Conservation (phyloP, 495 filamentous ascomycete genomes). For the Hypoxylon rickii region DNA sequence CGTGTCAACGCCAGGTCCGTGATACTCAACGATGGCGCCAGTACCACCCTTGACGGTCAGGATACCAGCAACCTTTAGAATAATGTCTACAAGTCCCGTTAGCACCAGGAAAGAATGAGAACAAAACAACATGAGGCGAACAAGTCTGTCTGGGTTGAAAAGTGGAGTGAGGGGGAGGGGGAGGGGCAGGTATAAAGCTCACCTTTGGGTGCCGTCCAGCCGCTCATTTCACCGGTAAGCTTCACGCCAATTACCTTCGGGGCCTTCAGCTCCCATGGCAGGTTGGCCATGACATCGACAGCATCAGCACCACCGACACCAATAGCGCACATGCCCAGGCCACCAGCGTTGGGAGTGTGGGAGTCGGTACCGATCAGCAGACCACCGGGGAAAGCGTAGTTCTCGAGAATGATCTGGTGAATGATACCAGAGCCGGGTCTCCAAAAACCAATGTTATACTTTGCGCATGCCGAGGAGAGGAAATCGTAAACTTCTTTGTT, state of each 20-base stretch:
- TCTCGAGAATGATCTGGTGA: constrained; percentile 97
- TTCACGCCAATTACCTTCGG: constrained; percentile 96
- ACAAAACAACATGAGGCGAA: no score
- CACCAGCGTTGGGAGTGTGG: constrained; percentile 97
- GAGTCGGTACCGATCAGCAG: constrained; percentile 98
- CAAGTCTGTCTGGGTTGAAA: no score
- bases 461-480: constrained; percentile 89
- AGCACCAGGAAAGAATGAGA: constrained; percentile 14
- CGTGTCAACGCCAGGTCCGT: constrained; percentile 79
- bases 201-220: constrained; percentile 94
- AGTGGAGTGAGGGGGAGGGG: no score
- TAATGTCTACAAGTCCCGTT: constrained; percentile 69
- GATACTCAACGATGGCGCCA: constrained; percentile 95
- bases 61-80: constrained; percentile 96
- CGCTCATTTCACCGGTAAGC: constrained; percentile 85
- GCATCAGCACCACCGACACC: constrained; percentile 99
- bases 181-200: no score
- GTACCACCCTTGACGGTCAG: constrained; percentile 98
- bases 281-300: constrained; percentile 97
- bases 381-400: constrained; percentile 98
- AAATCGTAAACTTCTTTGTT: constrained; percentile 99
- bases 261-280: constrained; percentile 98
- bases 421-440: constrained; percentile 98
- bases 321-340: constrained; percentile 93
- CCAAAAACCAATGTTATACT: constrained; percentile 99